Percentiles rank a stretch among this genome's conserved stretches.
These are phyloP conservation scores for Apophysomyces ossiformis DNA, from an alignment of 371 early-diverging fungal species.

Conservation along the genomic window DNA sequence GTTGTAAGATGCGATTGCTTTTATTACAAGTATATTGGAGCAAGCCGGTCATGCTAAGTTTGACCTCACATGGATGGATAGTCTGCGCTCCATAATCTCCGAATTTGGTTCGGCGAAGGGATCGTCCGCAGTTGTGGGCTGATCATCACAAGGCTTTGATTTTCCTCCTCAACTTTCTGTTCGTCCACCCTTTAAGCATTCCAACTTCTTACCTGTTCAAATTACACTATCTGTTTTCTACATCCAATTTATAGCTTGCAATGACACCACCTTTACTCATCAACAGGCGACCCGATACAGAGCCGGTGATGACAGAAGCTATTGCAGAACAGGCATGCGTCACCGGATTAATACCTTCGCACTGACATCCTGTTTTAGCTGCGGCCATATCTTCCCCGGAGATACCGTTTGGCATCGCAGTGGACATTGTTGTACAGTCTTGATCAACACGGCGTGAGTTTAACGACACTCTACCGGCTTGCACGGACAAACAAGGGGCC, in stretches of 20 bases:
- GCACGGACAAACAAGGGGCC: slow-evolving; percentile 67
- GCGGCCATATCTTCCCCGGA: slow-evolving; percentile 62
- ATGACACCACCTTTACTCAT: slow-evolving; percentile 47
- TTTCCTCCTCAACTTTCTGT: no score
- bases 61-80: no score
- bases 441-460: slow-evolving; percentile 91
- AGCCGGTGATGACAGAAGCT: slow-evolving; percentile 50
- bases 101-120: no score
- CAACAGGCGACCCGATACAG: slow-evolving; percentile 45
- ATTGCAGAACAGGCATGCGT: slow-evolving; percentile 55
- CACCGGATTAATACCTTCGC: background rate
- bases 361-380: slow-evolving; percentile 24
- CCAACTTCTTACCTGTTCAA: background rate
- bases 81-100: no score
- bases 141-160: no score
- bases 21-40: no score
- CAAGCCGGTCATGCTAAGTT: no score
- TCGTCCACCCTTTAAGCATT: background rate
- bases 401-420: slow-evolving; percentile 63
- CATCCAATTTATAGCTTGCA: background rate
- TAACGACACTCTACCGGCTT: slow-evolving; percentile 77
- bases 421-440: slow-evolving; percentile 88
- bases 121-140: no score
- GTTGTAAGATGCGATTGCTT: no score
- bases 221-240: background rate